Evolutionary conservation across 768 basidiomycete genomes (phyloP).

Genomic region (Punctularia strigosozonata): DNA sequence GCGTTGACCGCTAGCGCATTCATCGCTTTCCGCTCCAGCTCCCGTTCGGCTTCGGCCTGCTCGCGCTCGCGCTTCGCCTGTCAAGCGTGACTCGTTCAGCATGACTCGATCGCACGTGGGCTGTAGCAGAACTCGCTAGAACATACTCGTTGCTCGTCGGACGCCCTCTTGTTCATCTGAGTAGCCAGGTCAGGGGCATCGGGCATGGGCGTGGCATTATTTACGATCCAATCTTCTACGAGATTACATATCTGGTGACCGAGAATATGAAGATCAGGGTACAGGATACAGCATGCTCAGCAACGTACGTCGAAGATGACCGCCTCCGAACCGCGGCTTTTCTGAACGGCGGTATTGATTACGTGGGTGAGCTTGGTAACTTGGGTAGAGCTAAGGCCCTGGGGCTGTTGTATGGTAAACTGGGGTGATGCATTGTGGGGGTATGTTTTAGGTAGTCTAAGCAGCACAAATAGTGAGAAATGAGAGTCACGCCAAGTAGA

Average conservation of each 20-base stretch:
- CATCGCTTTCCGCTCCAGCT: conserved; percentile 37
- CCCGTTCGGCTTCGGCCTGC: conserved; percentile 40
- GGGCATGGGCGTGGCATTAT: conserved; percentile 40
- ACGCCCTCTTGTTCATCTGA: conserved; percentile 67
- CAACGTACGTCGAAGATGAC: conserved; percentile 67
- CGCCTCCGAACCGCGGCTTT: conserved; percentile 57
- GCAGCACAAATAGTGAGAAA: neutral
- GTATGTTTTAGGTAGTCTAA: conserved; percentile 73
- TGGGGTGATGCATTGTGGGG: conserved; percentile 59
- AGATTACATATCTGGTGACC: conserved; percentile 45
- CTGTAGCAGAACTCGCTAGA: too few relatives aligned
- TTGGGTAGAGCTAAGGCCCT: conserved; percentile 47
- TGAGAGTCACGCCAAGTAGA: neutral
- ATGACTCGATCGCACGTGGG: too few relatives aligned
- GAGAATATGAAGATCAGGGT: neutral
- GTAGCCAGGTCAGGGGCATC: conserved; percentile 58
- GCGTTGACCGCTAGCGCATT: conserved; percentile 50
- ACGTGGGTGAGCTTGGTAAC: conserved; percentile 42
- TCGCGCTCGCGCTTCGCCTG: conserved; percentile 45
- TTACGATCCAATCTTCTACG: conserved; percentile 60
- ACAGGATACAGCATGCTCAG: too few relatives aligned
- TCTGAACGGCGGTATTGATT: conserved; percentile 57
- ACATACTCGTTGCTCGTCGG: conserved; percentile 54
- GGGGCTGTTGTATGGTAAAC: conserved; percentile 57
- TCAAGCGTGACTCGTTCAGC: too few relatives aligned